Evolutionary conservation across 2,329 filamentous ascomycete species (phyloP).

Genomic region (Penicillium brevicompactum): DNA sequence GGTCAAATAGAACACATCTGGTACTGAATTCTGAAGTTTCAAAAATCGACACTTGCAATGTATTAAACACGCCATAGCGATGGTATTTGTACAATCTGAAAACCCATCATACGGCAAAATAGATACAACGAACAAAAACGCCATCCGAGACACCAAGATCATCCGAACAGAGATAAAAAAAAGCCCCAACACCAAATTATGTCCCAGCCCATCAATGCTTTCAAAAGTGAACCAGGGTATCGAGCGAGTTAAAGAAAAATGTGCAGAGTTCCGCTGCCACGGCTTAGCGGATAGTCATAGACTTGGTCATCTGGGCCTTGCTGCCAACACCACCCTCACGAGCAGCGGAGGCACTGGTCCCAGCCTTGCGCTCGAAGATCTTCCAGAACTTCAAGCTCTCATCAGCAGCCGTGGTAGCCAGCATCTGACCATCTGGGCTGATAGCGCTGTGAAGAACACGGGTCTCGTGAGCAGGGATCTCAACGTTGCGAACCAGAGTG

Average conservation of each 20-base stretch:
- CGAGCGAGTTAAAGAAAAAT: conserved; percentile 7
- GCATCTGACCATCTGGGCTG: conserved; percentile 96
- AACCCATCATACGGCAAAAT: conserved; percentile 17
- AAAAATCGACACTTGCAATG: neutral
- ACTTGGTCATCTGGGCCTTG: conserved; percentile 87
- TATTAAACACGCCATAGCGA: conserved; percentile 5
- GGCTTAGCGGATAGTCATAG: conserved; percentile 84
- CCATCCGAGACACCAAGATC: conserved; percentile 7
- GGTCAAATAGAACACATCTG: no score
- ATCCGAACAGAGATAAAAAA: neutral
- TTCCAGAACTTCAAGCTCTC: conserved; percentile 99
- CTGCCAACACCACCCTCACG: conserved; percentile 68
- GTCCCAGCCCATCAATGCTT: conserved; percentile 25
- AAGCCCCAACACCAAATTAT: conserved; percentile 19
- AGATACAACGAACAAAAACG: conserved; percentile 19
- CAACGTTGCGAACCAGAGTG: conserved; percentile 92
- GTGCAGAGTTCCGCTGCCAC: conserved; percentile 1
- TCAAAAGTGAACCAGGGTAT: conserved; percentile 23
- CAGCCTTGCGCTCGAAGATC: conserved; percentile 98
- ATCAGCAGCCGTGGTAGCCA: conserved; percentile 92
- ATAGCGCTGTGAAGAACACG: conserved; percentile 95
- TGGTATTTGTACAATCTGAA: conserved; percentile 23
- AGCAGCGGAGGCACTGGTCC: conserved; percentile 63
- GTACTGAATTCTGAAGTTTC: no score
- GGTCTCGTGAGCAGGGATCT: conserved; percentile 97